Percentiles rank a stretch among this genome's conserved stretches.
phyloP scores from a whole-genome alignment of 2,329 filamentous ascomycete species.

The Trichoderma sp. region DNA sequence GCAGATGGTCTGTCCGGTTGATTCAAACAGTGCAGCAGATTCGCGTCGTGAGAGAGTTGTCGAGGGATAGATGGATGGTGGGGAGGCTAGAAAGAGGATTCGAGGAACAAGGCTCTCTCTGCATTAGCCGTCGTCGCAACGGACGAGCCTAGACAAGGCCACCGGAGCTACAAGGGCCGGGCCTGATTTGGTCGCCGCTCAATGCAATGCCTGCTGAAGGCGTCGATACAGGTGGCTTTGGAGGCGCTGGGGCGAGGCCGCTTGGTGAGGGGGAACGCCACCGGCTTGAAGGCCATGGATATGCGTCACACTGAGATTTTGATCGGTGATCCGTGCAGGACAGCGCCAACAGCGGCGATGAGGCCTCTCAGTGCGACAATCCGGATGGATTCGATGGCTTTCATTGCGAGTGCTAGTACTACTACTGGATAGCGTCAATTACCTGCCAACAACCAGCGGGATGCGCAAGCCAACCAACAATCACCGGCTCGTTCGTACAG shows the following conservation, averaged over 20 bases:
- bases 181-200: neutral
- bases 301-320: slow-evolving; percentile 2
- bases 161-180: neutral
- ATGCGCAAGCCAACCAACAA: neutral
- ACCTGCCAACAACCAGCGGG: neutral
- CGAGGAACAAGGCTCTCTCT: neutral
- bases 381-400: neutral
- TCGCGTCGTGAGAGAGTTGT: neutral
- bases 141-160: neutral
- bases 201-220: neutral
- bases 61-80: neutral
- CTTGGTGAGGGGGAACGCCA: neutral
- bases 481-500: neutral
- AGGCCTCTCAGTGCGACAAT: neutral
- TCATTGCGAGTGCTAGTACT: neutral
- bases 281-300: neutral
- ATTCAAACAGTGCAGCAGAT: neutral
- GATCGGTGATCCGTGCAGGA: neutral
- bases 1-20: neutral
- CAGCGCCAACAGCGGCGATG: neutral
- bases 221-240: neutral
- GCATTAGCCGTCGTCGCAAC: neutral
- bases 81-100: neutral
- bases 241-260: neutral
- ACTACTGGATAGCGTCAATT: too few relatives aligned